A percentile compares a stretch with the other conserved stretches of the same genome.
phyloP scores from a whole-genome alignment of 2,329 filamentous ascomycete species.

The Colletotrichum karsti region DNA sequence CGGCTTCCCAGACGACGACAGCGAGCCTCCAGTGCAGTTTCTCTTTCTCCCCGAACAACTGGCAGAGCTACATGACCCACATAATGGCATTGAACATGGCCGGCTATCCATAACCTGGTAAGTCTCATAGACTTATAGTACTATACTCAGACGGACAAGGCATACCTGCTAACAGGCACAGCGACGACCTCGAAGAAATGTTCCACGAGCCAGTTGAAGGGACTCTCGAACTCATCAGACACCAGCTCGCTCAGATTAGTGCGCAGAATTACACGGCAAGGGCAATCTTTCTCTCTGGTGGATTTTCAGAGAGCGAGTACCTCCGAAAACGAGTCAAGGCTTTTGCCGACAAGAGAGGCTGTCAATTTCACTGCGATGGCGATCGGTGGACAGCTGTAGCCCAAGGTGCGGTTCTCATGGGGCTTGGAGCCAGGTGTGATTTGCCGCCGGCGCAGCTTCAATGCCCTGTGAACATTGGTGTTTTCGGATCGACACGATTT shows the following conservation, averaged over 20 bases:
- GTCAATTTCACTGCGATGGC: constrained; percentile 17
- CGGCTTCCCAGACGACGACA: neutral
- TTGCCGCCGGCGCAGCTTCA: constrained; percentile 6
- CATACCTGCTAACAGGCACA: neutral
- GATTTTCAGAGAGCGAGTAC: constrained; percentile 31
- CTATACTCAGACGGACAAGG: neutral
- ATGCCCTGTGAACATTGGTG: constrained; percentile 10
- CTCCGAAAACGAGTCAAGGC: constrained; percentile 17
- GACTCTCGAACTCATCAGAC: constrained; percentile 20
- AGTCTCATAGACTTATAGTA: neutral
- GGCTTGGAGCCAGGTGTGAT: constrained; percentile 24
- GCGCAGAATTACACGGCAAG: neutral
- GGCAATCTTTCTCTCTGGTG: constrained; percentile 30
- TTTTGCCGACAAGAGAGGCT: neutral
- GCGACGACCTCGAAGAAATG: constrained; percentile 27
- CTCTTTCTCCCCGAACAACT: constrained; percentile 1
- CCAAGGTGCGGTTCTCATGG: constrained; percentile 29
- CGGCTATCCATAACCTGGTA: neutral
- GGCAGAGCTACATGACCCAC: too few species aligned
- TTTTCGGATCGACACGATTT: neutral
- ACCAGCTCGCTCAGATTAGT: constrained; percentile 13
- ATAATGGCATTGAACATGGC: neutral
- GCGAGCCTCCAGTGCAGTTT: neutral
- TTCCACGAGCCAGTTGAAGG: constrained; percentile 25
- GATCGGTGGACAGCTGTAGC: constrained; percentile 31